These are phyloP conservation scores for Chlorella sorokiniana DNA, from an alignment of 139 green algal species.

Conservation along the genomic window DNA sequence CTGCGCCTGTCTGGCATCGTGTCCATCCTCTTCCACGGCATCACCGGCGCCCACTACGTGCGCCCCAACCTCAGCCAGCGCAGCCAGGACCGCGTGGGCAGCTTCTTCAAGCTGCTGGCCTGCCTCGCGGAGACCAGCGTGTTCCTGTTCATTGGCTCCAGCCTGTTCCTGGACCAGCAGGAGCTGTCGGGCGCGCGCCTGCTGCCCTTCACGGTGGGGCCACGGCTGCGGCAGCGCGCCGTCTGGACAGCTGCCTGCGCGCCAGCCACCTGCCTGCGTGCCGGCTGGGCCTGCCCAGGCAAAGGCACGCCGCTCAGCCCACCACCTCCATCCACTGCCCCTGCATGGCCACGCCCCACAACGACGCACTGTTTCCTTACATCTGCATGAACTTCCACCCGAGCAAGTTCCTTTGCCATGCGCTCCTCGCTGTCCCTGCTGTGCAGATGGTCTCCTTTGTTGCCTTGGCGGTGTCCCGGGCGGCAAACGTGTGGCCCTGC, in stretches of 20 bases:
- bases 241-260: no score
- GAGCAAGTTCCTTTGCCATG: no score
- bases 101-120: conserved; percentile 62
- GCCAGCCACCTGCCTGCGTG: no score
- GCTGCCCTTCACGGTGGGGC: conserved; percentile 45
- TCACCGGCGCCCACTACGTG: background rate
- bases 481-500: conserved; percentile 54
- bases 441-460: conserved; percentile 55
- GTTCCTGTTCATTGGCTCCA: conserved; percentile 75
- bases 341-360: no score
- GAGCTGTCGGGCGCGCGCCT: conserved; percentile 25
- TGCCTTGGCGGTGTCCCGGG: conserved; percentile 52
- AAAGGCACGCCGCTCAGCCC: no score
- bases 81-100: background rate
- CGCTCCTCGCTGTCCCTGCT: no score
- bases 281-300: no score
- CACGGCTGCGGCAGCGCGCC: no score
- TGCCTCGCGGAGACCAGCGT: conserved; percentile 79
- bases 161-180: conserved; percentile 54
- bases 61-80: background rate
- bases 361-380: no score
- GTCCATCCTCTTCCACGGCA: conserved; percentile 73
- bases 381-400: no score
- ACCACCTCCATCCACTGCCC: no score
- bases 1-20: conserved; percentile 71